phyloP scores from a whole-genome alignment of 106 monocot genomes.

The Allium cepa region DNA sequence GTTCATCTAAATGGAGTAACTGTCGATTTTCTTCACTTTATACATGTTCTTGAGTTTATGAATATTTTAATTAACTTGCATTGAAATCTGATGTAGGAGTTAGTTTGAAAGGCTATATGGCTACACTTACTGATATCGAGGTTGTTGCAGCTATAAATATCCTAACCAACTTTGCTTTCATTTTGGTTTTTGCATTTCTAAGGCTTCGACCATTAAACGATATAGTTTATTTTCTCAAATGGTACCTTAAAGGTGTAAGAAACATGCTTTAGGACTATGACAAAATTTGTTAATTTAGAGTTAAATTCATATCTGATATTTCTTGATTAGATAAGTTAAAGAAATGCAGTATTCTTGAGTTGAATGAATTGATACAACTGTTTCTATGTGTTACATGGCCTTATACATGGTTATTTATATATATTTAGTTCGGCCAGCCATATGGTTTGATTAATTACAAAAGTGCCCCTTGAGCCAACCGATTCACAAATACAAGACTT shows the following conservation, averaged over 20 bases:
- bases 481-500: no score
- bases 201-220: constrained; percentile 89
- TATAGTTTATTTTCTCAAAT: constrained; percentile 95
- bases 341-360: no score
- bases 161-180: constrained; percentile 63
- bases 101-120: constrained; percentile 24
- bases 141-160: constrained; percentile 81
- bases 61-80: constrained; percentile 1
- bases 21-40: no score
- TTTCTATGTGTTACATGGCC: no score
- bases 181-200: constrained; percentile 70
- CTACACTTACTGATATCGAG: constrained; percentile 67
- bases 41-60: no score
- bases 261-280: constrained; percentile 23
- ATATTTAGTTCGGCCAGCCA: no score
- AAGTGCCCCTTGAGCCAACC: no score
- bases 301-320: constrained; percentile 69
- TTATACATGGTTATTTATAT: no score
- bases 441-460: no score
- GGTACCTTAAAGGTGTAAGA: constrained; percentile 88
- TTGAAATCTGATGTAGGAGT: background rate
- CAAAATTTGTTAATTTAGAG: constrained; percentile 79
- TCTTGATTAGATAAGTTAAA: constrained; percentile 82
- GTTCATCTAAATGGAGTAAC: no score
- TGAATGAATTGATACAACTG: no score